These are phyloP conservation scores for Pseudogymnoascus sp. DNA, from an alignment of 2,329 filamentous ascomycete genomes.

Conservation along the genomic window DNA sequence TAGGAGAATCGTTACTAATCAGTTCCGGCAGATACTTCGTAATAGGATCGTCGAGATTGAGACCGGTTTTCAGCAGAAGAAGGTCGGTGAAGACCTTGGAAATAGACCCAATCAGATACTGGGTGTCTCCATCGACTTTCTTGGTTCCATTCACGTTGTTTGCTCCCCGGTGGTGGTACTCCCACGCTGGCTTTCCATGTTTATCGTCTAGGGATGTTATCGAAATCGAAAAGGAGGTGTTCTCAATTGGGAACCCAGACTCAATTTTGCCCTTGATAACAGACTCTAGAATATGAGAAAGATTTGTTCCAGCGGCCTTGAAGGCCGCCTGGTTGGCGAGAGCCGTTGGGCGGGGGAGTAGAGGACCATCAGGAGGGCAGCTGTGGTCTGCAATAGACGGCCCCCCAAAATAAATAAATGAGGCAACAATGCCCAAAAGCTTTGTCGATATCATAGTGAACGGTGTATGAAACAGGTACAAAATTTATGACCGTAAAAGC, in stretches of 20 bases:
- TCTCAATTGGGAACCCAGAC: not conserved
- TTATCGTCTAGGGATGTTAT: not conserved
- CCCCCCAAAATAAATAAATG: not conserved
- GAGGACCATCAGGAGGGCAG: not conserved
- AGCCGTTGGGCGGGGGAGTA: not conserved
- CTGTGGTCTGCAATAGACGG: not conserved
- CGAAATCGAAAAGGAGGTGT: not conserved
- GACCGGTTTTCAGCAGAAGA: slow-evolving; percentile 26
- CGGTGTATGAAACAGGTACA: not conserved
- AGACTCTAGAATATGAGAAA: not conserved
- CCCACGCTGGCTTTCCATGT: not conserved
- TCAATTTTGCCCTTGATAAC: not conserved
- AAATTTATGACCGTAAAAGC: not conserved
- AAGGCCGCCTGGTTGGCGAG: not conserved
- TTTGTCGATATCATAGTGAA: not conserved
- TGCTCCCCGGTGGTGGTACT: slow-evolving; percentile 36
- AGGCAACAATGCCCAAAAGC: not conserved
- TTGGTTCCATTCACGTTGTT: slow-evolving; percentile 27
- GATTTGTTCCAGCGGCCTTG: not conserved
- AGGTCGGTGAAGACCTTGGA: slow-evolving; percentile 38
- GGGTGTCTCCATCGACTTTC: slow-evolving; percentile 22
- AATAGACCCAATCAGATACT: slow-evolving; percentile 35
- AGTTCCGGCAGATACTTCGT: slow-evolving; percentile 36
- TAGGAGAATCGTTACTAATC: not conserved
- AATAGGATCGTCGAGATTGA: slow-evolving; percentile 34